Evolutionary conservation across 2,329 filamentous ascomycete genomes (phyloP), one percentile per base, ranked within the genome.

Genomic region (Chaetothyriales sp.): DNA sequence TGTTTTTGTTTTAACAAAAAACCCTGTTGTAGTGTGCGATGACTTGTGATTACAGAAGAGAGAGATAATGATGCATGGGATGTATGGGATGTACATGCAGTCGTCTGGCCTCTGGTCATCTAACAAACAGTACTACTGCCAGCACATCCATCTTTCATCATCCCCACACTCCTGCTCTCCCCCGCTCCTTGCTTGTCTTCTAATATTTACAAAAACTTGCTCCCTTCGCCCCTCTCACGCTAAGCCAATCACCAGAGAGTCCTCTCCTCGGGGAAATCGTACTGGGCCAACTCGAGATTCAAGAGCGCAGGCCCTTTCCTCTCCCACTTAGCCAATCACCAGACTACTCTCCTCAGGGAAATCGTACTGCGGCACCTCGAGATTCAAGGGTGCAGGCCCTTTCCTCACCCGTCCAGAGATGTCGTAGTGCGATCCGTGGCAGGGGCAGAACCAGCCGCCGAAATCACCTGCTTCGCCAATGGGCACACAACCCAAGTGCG

Each of bases 351-450:
- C 92, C 69, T 90, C 85, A 58, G 87, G 82, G 81, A 98, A 97
- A 65, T 86, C 87, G 78, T 95, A 95, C 66, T 73, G 70, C 61
- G 90, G 92, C 62, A 97, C 82, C 77, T 97, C 92, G 68, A 98
- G 82, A 80, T 98, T 98, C 67, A 98, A 81, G 61, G 92, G 92
- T 57, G 92, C 92, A 59, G 92, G 92, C 61, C 92, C 92, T 81
- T 87, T 95, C 77, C 92, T 84, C 80, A 95, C 87, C 74, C 92
- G 89, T 71, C 92, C 92, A 60, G 89, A 97, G 72, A 98, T 97
- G 71, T 98, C 92, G 82, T 98, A 98, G 80, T 98, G 92, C 63
- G 89, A 95, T 73, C 92, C 92, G 81, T 98, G 92, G 86, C 92
- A 98, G 61, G 92, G 92, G 79, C 92, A 98, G 85, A 98, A 98